Evolutionary conservation across 495 filamentous ascomycete genomes (phyloP), one percentile per base, ranked within the genome.

Genomic region (Lentithecium fluviatile): DNA sequence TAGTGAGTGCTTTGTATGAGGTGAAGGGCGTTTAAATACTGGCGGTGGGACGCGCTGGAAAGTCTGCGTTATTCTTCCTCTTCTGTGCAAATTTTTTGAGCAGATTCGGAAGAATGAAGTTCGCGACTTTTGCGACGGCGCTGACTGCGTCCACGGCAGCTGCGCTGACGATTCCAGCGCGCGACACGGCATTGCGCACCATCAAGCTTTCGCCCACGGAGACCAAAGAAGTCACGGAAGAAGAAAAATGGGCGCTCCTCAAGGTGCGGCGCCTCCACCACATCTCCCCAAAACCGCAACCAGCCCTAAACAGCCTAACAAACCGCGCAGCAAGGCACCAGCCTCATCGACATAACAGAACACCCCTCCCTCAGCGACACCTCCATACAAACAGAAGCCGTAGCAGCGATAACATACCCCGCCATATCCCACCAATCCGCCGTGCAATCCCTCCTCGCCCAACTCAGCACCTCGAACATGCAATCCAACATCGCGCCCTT

Each of bases 281-380:
- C 10, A 32, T 32, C 10, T 32, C 10, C 29, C 15, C 4, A 43
- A 6, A 43, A 43, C 5, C 29, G 42, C 42, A 6, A 6, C 19
- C 43, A 10, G 10, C 17, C 32, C 20, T 43, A 53, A 37, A n/a
- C 42, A 38, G n/a, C 19, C 7, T 32, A 29, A 51, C 15, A 66
- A 49, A 17, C 8, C 24, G 12, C 11, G 57, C 47, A 95, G 92
- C 79, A 88, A 64, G 89, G 90, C 49, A 76, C 83, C 37, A 90
- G 86, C 62, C 97, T 98, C 77, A 95, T 98, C 79, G 93, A 97
- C 73, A 88, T 97, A 66, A 96, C 94, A 56, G 82, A 88, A 62
- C 75, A 82, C 42, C 72, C 73, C 43, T 77, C 85, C 45, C 79
- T 88, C 45, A 84, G 81, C 34, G 51, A 72, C 6, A 6, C 7